A percentile compares a stretch with the other conserved stretches of the same genome.
Conservation (phyloP, 1,284 basidiomycete species). For the Irpex rosettiformis region DNA sequence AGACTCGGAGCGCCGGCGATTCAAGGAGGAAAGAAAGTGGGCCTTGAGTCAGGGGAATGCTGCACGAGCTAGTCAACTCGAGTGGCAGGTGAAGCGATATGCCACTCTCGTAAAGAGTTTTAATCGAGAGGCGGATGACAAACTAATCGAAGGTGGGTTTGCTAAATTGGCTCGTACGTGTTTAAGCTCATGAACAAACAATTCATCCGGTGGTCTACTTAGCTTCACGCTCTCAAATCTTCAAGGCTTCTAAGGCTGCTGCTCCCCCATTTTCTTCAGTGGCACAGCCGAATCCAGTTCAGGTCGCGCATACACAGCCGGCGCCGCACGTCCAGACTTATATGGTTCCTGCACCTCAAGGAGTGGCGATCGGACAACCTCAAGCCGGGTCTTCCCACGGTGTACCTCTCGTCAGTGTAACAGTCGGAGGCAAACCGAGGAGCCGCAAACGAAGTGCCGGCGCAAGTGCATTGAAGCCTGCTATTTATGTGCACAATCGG, state of each 20-base stretch:
- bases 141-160: constrained; percentile 59
- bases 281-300: neutral
- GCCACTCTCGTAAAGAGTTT: constrained; percentile 76
- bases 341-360: constrained; percentile 1
- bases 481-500: constrained; percentile 28
- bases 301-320: neutral
- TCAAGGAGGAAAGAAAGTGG: constrained; percentile 83
- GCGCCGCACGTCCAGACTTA: constrained; percentile 7
- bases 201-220: constrained; percentile 2
- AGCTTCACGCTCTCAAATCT: constrained; percentile 26
- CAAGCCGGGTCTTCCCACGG: neutral
- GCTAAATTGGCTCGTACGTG: neutral
- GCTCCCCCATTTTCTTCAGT: neutral
- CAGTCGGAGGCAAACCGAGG: constrained; percentile 20
- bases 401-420: constrained; percentile 21
- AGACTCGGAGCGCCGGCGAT: constrained; percentile 74
- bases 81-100: constrained; percentile 77
- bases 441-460: constrained; percentile 27
- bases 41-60: constrained; percentile 71
- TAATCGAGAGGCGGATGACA: constrained; percentile 71
- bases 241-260: neutral
- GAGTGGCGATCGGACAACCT: neutral
- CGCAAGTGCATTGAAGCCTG: constrained; percentile 24
- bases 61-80: constrained; percentile 70
- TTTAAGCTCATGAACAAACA: neutral